Evolutionary conservation across 169 alveolate genomes (phyloP).

Genomic region (Toxoplasma gondii): DNA sequence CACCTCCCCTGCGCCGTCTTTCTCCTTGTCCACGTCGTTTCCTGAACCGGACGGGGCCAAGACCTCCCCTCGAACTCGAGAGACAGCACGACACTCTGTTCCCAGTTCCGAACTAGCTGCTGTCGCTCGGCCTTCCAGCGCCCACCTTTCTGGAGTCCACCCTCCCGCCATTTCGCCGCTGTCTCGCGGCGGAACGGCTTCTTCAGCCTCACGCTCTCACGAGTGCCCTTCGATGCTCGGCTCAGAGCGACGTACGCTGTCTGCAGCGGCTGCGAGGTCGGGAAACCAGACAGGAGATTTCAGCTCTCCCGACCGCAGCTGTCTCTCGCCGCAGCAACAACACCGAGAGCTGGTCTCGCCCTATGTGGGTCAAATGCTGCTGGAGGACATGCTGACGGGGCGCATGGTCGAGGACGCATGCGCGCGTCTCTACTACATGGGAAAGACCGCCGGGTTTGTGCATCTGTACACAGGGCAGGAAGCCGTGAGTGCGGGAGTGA

Average conservation of each 20-base stretch:
- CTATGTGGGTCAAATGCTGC: slow-evolving; percentile 78
- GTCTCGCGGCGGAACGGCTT: background rate
- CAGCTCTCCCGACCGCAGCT: background rate
- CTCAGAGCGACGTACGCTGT: background rate
- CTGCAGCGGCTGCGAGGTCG: background rate
- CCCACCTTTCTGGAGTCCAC: background rate
- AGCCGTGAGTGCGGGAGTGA: slow-evolving; percentile 86
- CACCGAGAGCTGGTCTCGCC: slow-evolving; percentile 57
- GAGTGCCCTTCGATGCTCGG: too few species aligned
- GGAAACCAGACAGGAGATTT: background rate
- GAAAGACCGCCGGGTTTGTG: slow-evolving; percentile 87
- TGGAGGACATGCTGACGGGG: slow-evolving; percentile 83
- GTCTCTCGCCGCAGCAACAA: background rate
- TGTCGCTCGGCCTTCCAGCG: background rate
- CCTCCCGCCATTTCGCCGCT: background rate
- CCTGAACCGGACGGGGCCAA: too few species aligned
- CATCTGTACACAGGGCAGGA: slow-evolving; percentile 90
- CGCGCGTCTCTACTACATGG: slow-evolving; percentile 85
- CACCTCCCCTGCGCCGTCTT: too few species aligned
- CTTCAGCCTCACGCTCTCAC: too few species aligned
- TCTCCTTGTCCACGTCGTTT: too few species aligned
- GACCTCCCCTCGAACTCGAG: too few species aligned
- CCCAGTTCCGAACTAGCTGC: background rate
- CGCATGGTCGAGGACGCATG: slow-evolving; percentile 86
- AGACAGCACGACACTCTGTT: too few species aligned